A percentile compares a stretch with the other conserved stretches of the same genome.
phyloP scores from a whole-genome alignment of 306 rosid genomes.

The Trifolium repens region DNA sequence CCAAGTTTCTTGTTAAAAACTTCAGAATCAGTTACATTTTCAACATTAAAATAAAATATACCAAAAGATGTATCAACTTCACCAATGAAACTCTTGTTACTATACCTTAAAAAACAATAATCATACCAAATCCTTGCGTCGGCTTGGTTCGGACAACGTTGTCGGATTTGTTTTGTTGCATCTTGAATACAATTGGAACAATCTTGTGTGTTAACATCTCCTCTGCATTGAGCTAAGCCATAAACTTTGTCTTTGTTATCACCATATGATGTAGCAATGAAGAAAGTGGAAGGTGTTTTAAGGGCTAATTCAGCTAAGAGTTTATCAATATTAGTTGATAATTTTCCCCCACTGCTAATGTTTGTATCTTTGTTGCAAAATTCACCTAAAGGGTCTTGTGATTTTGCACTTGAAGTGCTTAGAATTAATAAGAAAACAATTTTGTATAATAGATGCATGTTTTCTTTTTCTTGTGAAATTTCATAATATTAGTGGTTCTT shows the following conservation, averaged over 20 bases:
- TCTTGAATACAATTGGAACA: constrained; percentile 64
- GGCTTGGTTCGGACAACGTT: constrained; percentile 54
- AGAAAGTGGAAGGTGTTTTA: constrained; percentile 56
- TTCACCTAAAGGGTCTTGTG: constrained; percentile 56
- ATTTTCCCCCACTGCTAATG: constrained; percentile 41
- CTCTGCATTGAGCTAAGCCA: constrained; percentile 69
- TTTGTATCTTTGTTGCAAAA: constrained; percentile 57
- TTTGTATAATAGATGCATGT: constrained; percentile 42
- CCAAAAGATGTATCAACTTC: constrained; percentile 63
- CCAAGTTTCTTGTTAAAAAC: constrained; percentile 56
- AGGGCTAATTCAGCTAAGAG: constrained; percentile 53
- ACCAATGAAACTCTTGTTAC: constrained; percentile 51
- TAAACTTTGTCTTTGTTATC: constrained; percentile 49
- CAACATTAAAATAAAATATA: constrained; percentile 53
- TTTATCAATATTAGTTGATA: constrained; percentile 55
- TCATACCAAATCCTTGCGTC: constrained; percentile 76
- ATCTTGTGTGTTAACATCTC: constrained; percentile 61
- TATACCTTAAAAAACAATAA: constrained; percentile 61
- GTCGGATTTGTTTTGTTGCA: constrained; percentile 57
- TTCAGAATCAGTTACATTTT: constrained; percentile 61
- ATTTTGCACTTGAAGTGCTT: constrained; percentile 47
- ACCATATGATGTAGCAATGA: constrained; percentile 47
- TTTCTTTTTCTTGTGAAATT: constrained; percentile 4
- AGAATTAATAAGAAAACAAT: constrained; percentile 46
- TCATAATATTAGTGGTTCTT: constrained; percentile 26